Conservation (phyloP, 2,329 filamentous ascomycete genomes). For the Curvularia spicifera region DNA sequence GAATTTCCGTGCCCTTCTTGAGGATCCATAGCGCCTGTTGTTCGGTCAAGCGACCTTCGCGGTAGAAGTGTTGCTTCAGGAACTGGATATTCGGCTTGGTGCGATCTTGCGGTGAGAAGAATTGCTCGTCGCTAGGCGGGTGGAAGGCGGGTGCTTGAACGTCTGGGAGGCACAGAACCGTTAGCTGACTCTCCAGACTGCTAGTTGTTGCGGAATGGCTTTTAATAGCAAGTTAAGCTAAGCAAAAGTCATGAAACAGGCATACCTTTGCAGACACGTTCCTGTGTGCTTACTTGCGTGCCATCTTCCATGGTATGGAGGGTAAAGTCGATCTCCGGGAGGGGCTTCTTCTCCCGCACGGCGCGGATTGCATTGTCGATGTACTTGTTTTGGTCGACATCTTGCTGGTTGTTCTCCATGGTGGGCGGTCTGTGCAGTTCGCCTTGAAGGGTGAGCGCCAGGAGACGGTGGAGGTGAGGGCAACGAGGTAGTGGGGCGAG, state of each 20-base stretch:
- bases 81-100: slow-evolving; percentile 92
- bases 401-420: slow-evolving; percentile 47
- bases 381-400: slow-evolving; percentile 52
- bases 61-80: slow-evolving; percentile 97
- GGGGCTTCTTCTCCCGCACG: slow-evolving; percentile 90
- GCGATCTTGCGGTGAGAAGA: slow-evolving; percentile 85
- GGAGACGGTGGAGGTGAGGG: slow-evolving; percentile 34
- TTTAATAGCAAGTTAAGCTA: slow-evolving; percentile 4
- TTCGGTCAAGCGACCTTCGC: slow-evolving; percentile 94
- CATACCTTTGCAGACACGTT: slow-evolving; percentile 97
- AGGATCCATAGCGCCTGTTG: slow-evolving; percentile 98
- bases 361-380: slow-evolving; percentile 91
- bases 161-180: slow-evolving; percentile 63
- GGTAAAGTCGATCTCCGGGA: slow-evolving; percentile 98
- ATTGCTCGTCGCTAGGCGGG: slow-evolving; percentile 91
- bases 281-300: slow-evolving; percentile 89
- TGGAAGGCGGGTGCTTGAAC: slow-evolving; percentile 96
- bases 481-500: slow-evolving; percentile 43
- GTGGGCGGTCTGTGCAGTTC: slow-evolving; percentile 31
- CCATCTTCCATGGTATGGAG: slow-evolving; percentile 99
- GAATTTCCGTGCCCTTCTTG: slow-evolving; percentile 81
- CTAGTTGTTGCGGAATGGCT: slow-evolving; percentile 4
- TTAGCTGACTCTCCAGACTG: slow-evolving; percentile 30
- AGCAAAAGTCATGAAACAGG: slow-evolving; percentile 10
- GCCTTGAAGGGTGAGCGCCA: slow-evolving; percentile 32